Evolutionary conservation across 1,284 basidiomycete genomes (phyloP).

Genomic region (Ustilago nuda): DNA sequence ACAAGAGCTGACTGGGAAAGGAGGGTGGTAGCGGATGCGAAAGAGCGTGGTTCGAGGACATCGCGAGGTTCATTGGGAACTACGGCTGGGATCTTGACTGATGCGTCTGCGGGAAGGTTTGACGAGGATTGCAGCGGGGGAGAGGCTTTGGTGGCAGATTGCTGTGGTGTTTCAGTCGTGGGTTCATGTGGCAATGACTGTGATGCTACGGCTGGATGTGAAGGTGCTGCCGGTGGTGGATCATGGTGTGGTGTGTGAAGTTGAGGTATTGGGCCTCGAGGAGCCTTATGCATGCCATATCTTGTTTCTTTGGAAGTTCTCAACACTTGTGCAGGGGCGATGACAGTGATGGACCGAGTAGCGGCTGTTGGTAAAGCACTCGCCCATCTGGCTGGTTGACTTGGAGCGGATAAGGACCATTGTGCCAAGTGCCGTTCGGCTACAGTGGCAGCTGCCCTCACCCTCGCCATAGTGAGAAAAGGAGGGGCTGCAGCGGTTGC

Average conservation of each 20-base stretch:
- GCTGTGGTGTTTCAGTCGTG: background rate
- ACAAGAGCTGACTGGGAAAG: constrained; percentile 54
- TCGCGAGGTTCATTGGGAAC: constrained; percentile 38
- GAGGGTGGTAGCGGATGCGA: constrained; percentile 26
- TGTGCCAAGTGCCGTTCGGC: constrained; percentile 18
- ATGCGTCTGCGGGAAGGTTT: constrained; percentile 22
- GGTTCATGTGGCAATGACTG: background rate
- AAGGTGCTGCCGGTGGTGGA: background rate
- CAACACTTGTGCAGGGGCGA: background rate
- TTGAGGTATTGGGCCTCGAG: constrained; percentile 10
- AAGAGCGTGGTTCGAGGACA: constrained; percentile 33
- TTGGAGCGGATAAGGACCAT: background rate
- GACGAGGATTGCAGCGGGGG: background rate
- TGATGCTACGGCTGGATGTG: background rate
- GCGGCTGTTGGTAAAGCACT: background rate
- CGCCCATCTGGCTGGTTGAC: constrained; percentile 2
- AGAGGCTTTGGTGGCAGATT: background rate
- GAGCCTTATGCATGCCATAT: constrained; percentile 15
- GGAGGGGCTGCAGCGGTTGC: background rate
- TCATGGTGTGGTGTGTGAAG: background rate
- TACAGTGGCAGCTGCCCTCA: constrained; percentile 11
- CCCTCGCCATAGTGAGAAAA: constrained; percentile 6
- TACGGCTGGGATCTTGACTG: constrained; percentile 26
- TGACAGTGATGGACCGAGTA: constrained; percentile 9
- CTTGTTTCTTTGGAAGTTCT: constrained; percentile 16